These are phyloP conservation scores for Neopestalotiopsis sp. DNA, from an alignment of 2,329 filamentous ascomycete species.

Conservation along the genomic window DNA sequence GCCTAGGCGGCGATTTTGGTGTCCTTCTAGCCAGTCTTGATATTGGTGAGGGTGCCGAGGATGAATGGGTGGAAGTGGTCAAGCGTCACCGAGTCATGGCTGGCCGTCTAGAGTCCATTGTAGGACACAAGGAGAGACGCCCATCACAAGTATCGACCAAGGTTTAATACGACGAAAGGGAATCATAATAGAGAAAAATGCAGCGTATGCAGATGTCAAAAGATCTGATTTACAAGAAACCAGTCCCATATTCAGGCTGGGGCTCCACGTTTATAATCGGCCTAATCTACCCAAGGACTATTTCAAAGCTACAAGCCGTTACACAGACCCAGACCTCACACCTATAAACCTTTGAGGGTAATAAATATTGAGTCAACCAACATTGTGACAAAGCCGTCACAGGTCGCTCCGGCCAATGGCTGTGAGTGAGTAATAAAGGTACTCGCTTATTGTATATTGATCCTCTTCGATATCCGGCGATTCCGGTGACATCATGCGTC, in stretches of 20 bases:
- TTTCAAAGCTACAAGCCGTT: no score
- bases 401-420: no score
- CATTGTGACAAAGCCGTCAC: no score
- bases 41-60: conserved; percentile 50
- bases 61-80: conserved; percentile 88
- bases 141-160: conserved; percentile 22
- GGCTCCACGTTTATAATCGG: no score
- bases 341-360: no score
- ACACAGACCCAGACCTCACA: no score
- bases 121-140: conserved; percentile 56
- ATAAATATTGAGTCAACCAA: no score
- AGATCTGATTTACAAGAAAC: background rate
- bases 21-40: conserved; percentile 76
- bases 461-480: background rate
- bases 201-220: background rate
- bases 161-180: conserved; percentile 15
- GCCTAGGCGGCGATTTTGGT: conserved; percentile 91
- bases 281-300: no score
- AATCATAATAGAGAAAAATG: background rate
- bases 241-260: no score
- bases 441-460: no score
- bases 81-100: conserved; percentile 86
- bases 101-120: conserved; percentile 75
- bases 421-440: no score
- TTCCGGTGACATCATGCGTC: background rate